These are phyloP conservation scores for Clonostachys byssicola DNA, from an alignment of 2,329 filamentous ascomycete genomes.

Conservation along the genomic window DNA sequence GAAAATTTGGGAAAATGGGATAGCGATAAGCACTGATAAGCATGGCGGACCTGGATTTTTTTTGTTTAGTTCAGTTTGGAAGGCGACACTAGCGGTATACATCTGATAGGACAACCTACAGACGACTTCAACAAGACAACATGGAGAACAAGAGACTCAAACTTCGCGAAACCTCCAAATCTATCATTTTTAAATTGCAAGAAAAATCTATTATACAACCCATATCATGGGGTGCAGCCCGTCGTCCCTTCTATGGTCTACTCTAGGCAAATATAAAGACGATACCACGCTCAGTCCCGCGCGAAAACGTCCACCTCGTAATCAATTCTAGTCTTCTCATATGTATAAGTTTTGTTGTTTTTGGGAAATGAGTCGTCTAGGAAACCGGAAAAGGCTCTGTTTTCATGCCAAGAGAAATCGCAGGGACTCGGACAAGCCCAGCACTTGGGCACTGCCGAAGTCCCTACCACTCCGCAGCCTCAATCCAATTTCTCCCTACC, in stretches of 20 bases:
- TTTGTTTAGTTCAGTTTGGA: too few relatives aligned
- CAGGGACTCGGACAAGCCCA: not conserved
- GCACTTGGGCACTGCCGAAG: not conserved
- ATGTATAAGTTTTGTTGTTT: not conserved
- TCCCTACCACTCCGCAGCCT: not conserved
- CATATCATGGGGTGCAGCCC: constrained; percentile 9
- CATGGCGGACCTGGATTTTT: too few relatives aligned
- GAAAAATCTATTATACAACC: constrained; percentile 23
- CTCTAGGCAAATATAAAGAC: constrained; percentile 8
- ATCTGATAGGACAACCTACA: not conserved
- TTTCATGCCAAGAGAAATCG: not conserved
- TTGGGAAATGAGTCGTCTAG: not conserved
- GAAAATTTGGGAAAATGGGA: constrained; percentile 3
- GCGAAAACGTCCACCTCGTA: too few relatives aligned
- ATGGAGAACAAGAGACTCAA: not conserved
- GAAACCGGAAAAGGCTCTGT: not conserved
- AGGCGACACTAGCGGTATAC: too few relatives aligned
- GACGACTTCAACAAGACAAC: not conserved
- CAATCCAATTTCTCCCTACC: too few relatives aligned
- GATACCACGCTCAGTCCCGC: not conserved
- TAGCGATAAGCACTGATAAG: not conserved
- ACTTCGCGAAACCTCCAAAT: not conserved
- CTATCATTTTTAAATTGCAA: constrained; percentile 7
- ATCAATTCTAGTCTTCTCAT: not conserved
- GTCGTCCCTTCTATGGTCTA: constrained; percentile 13